These are phyloP conservation scores for Fusarium sp. DNA, from an alignment of 2,329 filamentous ascomycete species.

Conservation along the genomic window DNA sequence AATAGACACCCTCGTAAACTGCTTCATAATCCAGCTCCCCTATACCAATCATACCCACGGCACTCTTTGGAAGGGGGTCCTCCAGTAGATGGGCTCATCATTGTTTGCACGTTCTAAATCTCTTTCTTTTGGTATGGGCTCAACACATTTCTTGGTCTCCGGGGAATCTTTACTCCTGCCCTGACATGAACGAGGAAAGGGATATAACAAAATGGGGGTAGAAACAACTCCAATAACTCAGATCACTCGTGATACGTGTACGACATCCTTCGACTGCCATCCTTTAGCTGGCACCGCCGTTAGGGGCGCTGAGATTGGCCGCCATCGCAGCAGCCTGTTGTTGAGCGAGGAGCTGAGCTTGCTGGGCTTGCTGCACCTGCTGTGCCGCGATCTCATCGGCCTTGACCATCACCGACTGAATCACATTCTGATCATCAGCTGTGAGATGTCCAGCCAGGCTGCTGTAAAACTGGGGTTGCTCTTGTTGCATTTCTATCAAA, in stretches of 20 bases:
- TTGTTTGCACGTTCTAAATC: conserved; percentile 48
- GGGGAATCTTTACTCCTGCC: conserved; percentile 47
- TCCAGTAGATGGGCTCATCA: conserved; percentile 43
- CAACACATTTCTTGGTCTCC: conserved; percentile 43
- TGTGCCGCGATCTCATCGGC: conserved; percentile 57
- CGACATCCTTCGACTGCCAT: background rate
- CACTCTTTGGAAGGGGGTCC: conserved; percentile 39
- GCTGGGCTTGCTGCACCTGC: conserved; percentile 45
- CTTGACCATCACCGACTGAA: conserved; percentile 82
- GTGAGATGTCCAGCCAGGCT: conserved; percentile 82
- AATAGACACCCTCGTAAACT: conserved; percentile 3
- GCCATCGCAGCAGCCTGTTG: conserved; percentile 44
- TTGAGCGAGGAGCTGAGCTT: conserved; percentile 45
- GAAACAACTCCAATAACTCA: conserved; percentile 43
- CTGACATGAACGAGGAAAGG: conserved; percentile 44
- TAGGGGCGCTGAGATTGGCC: conserved; percentile 35
- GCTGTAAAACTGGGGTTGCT: conserved; percentile 89
- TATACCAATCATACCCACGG: conserved; percentile 42
- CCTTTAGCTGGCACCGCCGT: conserved; percentile 44
- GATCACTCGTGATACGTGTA: conserved; percentile 26
- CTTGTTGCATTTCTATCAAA: conserved; percentile 81
- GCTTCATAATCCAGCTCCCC: conserved; percentile 19
- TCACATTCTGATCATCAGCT: conserved; percentile 82
- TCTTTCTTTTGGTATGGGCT: conserved; percentile 47
- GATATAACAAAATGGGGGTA: conserved; percentile 45